These are phyloP conservation scores for Ophiostoma tasmaniense DNA, from an alignment of 2,329 filamentous ascomycete species.

Conservation along the genomic window DNA sequence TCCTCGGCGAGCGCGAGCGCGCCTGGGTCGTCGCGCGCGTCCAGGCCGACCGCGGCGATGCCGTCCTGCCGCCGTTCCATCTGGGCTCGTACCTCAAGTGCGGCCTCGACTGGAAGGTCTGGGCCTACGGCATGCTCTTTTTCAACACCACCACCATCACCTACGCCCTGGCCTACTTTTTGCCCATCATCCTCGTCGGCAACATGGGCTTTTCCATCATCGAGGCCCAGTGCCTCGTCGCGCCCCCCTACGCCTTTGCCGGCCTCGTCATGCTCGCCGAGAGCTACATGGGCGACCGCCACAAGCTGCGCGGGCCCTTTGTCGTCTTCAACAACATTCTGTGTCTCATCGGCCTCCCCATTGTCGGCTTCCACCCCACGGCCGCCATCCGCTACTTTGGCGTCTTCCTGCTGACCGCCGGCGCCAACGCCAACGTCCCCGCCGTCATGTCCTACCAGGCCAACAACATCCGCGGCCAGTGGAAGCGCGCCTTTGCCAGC, in stretches of 20 bases:
- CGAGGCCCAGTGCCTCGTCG: constrained; percentile 60
- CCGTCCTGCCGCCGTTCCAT: constrained; percentile 44
- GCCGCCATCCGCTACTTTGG: constrained; percentile 60
- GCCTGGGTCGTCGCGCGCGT: constrained; percentile 47
- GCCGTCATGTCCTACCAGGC: constrained; percentile 70
- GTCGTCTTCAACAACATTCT: constrained; percentile 47
- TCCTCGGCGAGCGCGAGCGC: constrained; percentile 43
- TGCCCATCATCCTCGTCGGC: constrained; percentile 61
- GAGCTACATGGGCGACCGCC: constrained; percentile 59
- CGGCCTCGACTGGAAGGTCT: constrained; percentile 48
- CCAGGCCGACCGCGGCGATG: constrained; percentile 49
- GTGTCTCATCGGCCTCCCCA: constrained; percentile 58
- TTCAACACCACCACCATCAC: constrained; percentile 61
- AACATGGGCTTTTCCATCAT: constrained; percentile 58
- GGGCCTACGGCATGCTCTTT: constrained; percentile 53
- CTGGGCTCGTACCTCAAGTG: constrained; percentile 38
- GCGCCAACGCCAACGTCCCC: constrained; percentile 70
- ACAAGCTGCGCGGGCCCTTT: constrained; percentile 56
- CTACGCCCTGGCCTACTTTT: constrained; percentile 71
- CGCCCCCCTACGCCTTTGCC: constrained; percentile 59
- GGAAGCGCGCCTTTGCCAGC: constrained; percentile 75
- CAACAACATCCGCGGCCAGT: constrained; percentile 81
- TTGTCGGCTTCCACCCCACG: constrained; percentile 59
- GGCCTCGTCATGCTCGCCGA: constrained; percentile 52
- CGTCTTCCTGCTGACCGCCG: constrained; percentile 67